Conservation (phyloP, 1,284 basidiomycete species). For the Fomitiporia mediterranea region DNA sequence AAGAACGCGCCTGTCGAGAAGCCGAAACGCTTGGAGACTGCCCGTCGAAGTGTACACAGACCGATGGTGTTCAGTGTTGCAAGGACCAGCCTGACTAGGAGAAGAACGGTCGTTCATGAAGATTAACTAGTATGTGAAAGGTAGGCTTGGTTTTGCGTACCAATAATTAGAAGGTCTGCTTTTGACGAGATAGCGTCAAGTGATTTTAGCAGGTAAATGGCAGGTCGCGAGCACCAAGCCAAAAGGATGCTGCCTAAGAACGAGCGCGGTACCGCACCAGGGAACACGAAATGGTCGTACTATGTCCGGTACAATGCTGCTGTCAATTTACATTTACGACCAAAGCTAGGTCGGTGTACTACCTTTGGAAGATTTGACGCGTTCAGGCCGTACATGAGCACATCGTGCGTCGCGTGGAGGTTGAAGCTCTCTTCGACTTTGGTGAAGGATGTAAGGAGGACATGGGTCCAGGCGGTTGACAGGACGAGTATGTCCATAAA, state of each 20-base stretch:
- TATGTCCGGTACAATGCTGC: constrained; percentile 34
- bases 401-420: constrained; percentile 88
- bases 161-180: constrained; percentile 55
- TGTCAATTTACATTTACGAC: background rate
- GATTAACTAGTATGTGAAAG: background rate
- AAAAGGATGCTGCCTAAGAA: constrained; percentile 73
- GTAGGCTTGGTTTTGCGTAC: constrained; percentile 38
- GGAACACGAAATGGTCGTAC: constrained; percentile 90
- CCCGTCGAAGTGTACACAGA: constrained; percentile 60
- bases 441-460: constrained; percentile 79
- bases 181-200: constrained; percentile 47
- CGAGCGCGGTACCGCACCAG: constrained; percentile 86
- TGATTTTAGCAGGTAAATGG: constrained; percentile 38
- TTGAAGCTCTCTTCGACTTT: constrained; percentile 99
- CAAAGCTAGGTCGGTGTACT: constrained; percentile 25
- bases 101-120: background rate
- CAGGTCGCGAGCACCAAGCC: constrained; percentile 47
- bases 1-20: constrained; percentile 54
- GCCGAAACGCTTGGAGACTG: constrained; percentile 63
- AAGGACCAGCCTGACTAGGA: constrained; percentile 71
- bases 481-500: constrained; percentile 55
- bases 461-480: constrained; percentile 55
- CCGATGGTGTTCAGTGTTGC: constrained; percentile 62
- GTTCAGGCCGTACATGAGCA: constrained; percentile 69
- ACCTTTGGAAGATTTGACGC: constrained; percentile 45